These are phyloP conservation scores for Pleodorina starrii DNA, from an alignment of 139 green algal genomes.

Conservation along the genomic window DNA sequence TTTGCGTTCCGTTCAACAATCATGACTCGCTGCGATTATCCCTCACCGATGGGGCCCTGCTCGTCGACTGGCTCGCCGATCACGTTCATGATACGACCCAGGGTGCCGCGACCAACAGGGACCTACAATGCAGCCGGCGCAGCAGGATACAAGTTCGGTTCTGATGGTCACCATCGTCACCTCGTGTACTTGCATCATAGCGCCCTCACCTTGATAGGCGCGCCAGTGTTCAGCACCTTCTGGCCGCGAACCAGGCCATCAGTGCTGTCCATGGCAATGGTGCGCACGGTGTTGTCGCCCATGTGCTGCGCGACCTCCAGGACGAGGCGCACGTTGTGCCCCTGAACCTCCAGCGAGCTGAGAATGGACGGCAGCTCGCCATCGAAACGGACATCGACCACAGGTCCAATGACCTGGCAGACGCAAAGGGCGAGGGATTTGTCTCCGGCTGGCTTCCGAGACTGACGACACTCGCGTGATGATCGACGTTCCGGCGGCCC, in stretches of 20 bases:
- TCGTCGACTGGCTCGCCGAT: constrained; percentile 99
- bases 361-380: constrained; percentile 95
- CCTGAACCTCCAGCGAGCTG: constrained; percentile 91
- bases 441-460: background rate
- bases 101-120: constrained; percentile 95
- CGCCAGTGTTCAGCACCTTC: constrained; percentile 91
- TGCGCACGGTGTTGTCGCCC: constrained; percentile 97
- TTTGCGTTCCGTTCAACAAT: background rate
- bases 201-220: constrained; percentile 91
- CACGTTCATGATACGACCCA: constrained; percentile 99
- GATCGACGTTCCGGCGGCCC: constrained; percentile 5
- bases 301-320: constrained; percentile 98
- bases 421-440: too few relatives aligned
- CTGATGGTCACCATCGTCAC: too few relatives aligned
- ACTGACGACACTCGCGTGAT: constrained; percentile 16
- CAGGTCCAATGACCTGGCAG: constrained; percentile 94
- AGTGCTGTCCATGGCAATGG: constrained; percentile 99
- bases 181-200: background rate
- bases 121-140: constrained; percentile 73
- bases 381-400: constrained; percentile 98
- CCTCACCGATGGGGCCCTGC: constrained; percentile 91
- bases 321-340: constrained; percentile 92
- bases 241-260: constrained; percentile 97
- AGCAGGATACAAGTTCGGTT: background rate
- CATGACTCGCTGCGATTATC: background rate